Conservation (phyloP, 495 filamentous ascomycete genomes). For the Tuber borchii region DNA sequence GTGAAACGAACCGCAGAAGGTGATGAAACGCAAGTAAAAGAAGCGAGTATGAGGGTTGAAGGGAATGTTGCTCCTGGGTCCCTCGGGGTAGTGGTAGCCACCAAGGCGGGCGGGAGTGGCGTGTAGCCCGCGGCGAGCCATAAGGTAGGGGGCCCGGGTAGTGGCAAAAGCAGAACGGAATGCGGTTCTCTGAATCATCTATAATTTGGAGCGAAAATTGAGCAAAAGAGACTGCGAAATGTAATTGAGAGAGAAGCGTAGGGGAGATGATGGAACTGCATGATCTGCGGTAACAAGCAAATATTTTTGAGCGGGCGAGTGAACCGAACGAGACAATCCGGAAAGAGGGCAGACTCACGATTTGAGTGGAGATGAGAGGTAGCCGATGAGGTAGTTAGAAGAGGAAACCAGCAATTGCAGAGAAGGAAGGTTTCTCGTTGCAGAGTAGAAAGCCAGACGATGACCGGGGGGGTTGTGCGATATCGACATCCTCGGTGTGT, state of each 20-base stretch:
- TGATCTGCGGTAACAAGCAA: neutral
- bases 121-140: constrained; percentile 89
- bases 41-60: constrained; percentile 88
- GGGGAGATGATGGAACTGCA: neutral
- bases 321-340: neutral
- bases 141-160: constrained; percentile 54
- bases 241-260: neutral
- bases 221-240: neutral
- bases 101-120: constrained; percentile 76
- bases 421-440: neutral
- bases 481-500: neutral
- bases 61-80: constrained; percentile 84
- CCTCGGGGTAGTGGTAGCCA: constrained; percentile 97
- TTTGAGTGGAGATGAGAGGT: neutral
- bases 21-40: constrained; percentile 78
- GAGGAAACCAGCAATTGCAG: neutral
- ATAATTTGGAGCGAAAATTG: neutral
- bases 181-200: constrained; percentile 84
- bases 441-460: neutral
- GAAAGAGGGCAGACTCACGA: neutral
- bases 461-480: neutral
- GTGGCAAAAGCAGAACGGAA: constrained; percentile 55
- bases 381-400: neutral
- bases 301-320: neutral
- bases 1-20: constrained; percentile 58